Evolutionary conservation across 2,329 filamentous ascomycete genomes (phyloP).

Genomic region (Arthrocladium fulminans): DNA sequence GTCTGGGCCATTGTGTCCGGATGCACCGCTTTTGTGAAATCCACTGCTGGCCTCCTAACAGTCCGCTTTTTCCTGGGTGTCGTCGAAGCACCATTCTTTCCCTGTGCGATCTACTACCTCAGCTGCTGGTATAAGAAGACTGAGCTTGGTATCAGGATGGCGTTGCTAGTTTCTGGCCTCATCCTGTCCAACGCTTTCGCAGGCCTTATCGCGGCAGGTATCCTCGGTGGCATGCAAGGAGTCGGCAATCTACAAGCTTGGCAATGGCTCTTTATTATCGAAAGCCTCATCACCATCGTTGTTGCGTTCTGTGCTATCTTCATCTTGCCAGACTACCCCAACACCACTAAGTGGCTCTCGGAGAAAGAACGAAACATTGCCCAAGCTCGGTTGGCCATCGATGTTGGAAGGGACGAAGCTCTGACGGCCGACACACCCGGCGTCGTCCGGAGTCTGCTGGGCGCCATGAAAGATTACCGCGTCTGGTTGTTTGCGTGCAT

Average conservation of each 20-base stretch:
- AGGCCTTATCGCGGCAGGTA: constrained; percentile 37
- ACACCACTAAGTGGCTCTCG: constrained; percentile 28
- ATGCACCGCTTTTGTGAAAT: constrained; percentile 29
- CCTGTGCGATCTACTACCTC: constrained; percentile 48
- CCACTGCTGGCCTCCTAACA: constrained; percentile 37
- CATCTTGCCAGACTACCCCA: constrained; percentile 28
- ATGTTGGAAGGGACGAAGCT: background rate
- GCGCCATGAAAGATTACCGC: constrained; percentile 17
- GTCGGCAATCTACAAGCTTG: constrained; percentile 32
- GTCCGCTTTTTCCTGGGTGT: constrained; percentile 45
- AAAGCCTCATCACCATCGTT: constrained; percentile 41
- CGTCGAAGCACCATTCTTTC: constrained; percentile 45
- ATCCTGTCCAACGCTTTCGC: constrained; percentile 40
- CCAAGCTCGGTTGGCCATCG: constrained; percentile 26
- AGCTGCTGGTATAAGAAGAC: constrained; percentile 54
- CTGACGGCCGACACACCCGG: constrained; percentile 21
- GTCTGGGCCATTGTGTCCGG: constrained; percentile 29
- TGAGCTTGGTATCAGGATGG: constrained; percentile 47
- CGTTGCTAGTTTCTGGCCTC: constrained; percentile 40
- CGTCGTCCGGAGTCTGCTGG: constrained; percentile 9
- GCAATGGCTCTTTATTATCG: constrained; percentile 43
- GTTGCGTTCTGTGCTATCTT: constrained; percentile 26
- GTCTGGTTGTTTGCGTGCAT: background rate
- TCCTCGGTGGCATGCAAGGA: constrained; percentile 37
- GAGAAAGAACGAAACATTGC: constrained; percentile 34